These are phyloP conservation scores for Aspergillus pseudoglaucus DNA, from an alignment of 2,329 filamentous ascomycete genomes.

Conservation along the genomic window DNA sequence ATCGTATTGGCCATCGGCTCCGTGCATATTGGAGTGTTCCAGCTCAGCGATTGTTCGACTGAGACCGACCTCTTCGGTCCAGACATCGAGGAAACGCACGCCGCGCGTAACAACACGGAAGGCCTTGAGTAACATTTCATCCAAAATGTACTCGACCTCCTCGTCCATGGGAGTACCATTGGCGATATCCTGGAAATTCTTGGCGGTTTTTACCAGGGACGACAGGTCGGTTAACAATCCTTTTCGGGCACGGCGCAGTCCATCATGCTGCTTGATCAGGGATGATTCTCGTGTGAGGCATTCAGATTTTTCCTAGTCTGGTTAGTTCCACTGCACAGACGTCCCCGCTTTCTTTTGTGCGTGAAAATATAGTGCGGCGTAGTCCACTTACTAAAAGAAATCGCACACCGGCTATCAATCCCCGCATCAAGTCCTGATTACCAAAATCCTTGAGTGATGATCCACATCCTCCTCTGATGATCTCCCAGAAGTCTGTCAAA, in stretches of 20 bases:
- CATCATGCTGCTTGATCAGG: constrained; percentile 68
- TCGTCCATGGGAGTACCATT: constrained; percentile 39
- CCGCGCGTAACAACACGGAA: constrained; percentile 92
- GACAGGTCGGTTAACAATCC: constrained; percentile 84
- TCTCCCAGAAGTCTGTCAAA: constrained; percentile 85
- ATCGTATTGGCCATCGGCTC: constrained; percentile 17
- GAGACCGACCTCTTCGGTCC: constrained; percentile 55
- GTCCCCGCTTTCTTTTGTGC: background rate
- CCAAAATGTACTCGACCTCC: constrained; percentile 55
- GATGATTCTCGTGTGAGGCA: constrained; percentile 78
- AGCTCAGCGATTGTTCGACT: constrained; percentile 36
- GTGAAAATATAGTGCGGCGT: background rate
- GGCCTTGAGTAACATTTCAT: constrained; percentile 88
- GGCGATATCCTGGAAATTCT: constrained; percentile 71
- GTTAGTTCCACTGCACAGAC: background rate
- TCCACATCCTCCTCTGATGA: constrained; percentile 69
- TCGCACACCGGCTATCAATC: constrained; percentile 86
- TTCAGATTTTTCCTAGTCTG: constrained; percentile 68
- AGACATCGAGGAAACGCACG: constrained; percentile 80
- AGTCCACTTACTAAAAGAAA: constrained; percentile 67
- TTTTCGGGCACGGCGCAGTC: constrained; percentile 74
- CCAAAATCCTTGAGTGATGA: constrained; percentile 73
- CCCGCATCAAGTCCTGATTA: constrained; percentile 90
- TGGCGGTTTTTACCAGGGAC: constrained; percentile 79
- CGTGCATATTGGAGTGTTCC: constrained; percentile 18